Conservation (phyloP, 1,284 basidiomycete species). For the Coriolopsis trogii region DNA sequence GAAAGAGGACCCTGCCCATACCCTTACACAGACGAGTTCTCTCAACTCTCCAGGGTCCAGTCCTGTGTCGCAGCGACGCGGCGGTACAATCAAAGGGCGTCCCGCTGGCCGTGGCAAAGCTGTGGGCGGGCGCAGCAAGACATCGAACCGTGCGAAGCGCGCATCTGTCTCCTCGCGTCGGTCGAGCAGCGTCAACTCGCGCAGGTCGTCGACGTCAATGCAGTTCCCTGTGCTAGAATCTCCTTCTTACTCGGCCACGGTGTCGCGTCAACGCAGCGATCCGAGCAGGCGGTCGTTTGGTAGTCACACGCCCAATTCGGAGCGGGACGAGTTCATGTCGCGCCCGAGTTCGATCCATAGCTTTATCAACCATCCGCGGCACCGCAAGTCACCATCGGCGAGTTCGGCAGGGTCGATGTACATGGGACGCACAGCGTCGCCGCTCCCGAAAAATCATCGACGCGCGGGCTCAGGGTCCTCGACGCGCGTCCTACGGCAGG, state of each 20-base stretch:
- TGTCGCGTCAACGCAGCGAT: conserved; percentile 44
- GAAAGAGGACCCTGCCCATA: conserved; percentile 32
- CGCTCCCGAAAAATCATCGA: conserved; percentile 71
- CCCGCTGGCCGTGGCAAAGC: conserved; percentile 43
- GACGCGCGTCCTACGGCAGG: conserved; percentile 73
- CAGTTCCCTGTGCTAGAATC: conserved; percentile 63
- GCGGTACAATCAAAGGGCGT: conserved; percentile 49
- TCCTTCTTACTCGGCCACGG: conserved; percentile 39
- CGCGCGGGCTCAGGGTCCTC: conserved; percentile 75
- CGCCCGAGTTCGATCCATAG: conserved; percentile 76
- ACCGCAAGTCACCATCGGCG: conserved; percentile 74
- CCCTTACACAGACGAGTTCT: conserved; percentile 16
- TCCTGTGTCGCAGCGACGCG: conserved; percentile 29
- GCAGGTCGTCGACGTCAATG: conserved; percentile 70
- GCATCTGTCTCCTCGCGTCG: conserved; percentile 72
- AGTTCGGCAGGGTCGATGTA: conserved; percentile 73
- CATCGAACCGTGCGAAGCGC: conserved; percentile 54
- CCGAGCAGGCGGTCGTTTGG: conserved; percentile 67
- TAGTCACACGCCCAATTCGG: conserved; percentile 78
- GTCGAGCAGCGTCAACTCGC: conserved; percentile 82
- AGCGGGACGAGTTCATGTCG: conserved; percentile 71
- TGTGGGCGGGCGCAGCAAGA: conserved; percentile 30
- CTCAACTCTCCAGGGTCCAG: conserved; percentile 27
- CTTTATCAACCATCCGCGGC: conserved; percentile 56
- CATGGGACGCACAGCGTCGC: conserved; percentile 60